A percentile compares a stretch with the other conserved stretches of the same genome.
phyloP scores from a whole-genome alignment of 495 filamentous ascomycete species.

The Hyaloscypha finlandica region DNA sequence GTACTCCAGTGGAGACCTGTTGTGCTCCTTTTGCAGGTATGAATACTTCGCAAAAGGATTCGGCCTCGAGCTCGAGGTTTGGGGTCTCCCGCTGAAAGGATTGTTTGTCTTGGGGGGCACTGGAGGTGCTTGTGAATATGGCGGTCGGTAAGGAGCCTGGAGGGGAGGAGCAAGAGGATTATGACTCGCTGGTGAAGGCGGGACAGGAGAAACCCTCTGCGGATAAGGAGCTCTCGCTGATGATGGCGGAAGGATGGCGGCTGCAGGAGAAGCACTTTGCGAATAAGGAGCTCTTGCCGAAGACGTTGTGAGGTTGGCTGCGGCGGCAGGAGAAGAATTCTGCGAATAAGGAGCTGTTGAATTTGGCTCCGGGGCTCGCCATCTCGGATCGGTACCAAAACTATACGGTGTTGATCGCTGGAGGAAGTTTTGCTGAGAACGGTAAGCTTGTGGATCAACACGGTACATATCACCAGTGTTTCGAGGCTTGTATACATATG shows the following conservation, averaged over 20 bases:
- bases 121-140: not conserved
- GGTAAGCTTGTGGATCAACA: slow-evolving; percentile 37
- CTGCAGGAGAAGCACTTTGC: not conserved
- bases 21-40: slow-evolving; percentile 54
- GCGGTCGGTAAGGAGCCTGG: not conserved
- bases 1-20: slow-evolving; percentile 43
- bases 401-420: slow-evolving; percentile 26
- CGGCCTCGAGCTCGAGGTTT: slow-evolving; percentile 9
- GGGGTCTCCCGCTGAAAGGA: slow-evolving; percentile 14
- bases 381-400: slow-evolving; percentile 29
- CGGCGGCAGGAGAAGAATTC: not conserved
- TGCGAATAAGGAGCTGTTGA: not conserved
- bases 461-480: slow-evolving; percentile 33
- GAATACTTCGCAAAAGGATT: slow-evolving; percentile 42
- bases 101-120: slow-evolving; percentile 3
- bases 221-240: too few species aligned
- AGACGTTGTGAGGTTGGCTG: not conserved
- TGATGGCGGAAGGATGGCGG: not conserved
- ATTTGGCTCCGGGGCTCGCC: not conserved
- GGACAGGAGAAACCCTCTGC: too few species aligned
- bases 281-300: too few species aligned
- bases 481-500: slow-evolving; percentile 59
- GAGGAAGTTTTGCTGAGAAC: slow-evolving; percentile 43
- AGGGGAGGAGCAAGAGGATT: not conserved
- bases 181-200: not conserved